Evolutionary conservation across 306 rosid genomes (phyloP).

Genomic region (Arachis stenosperma): DNA sequence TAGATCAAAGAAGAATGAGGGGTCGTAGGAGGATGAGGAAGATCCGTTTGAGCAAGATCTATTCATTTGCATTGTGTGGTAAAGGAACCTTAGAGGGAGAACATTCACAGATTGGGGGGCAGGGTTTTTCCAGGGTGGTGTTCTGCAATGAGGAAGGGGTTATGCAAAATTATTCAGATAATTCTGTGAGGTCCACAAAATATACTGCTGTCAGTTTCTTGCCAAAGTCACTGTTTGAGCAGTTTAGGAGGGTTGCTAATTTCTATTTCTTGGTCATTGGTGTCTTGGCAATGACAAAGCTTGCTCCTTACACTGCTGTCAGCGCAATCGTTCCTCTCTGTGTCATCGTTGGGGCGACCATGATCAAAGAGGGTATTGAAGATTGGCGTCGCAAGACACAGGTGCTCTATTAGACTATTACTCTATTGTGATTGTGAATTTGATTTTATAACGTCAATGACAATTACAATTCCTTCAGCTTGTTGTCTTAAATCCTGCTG

Average conservation of each 20-base stretch:
- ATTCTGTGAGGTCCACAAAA: slow-evolving; percentile 83
- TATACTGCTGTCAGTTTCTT: slow-evolving; percentile 77
- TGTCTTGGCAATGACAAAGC: slow-evolving; percentile 69
- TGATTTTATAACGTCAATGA: not conserved
- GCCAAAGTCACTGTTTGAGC: slow-evolving; percentile 96
- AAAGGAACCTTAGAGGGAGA: slow-evolving; percentile 59
- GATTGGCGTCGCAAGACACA: slow-evolving; percentile 86
- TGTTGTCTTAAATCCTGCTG: not conserved
- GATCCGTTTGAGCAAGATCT: slow-evolving; percentile 86
- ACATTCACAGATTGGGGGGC: slow-evolving; percentile 77
- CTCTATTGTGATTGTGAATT: slow-evolving; percentile 28
- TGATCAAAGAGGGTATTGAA: slow-evolving; percentile 86
- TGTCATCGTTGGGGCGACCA: slow-evolving; percentile 64
- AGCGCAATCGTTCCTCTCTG: slow-evolving; percentile 82
- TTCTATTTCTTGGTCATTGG: slow-evolving; percentile 87
- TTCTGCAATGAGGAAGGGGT: slow-evolving; percentile 67
- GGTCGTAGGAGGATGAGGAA: slow-evolving; percentile 55
- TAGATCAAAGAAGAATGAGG: slow-evolving; percentile 45
- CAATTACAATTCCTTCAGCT: slow-evolving; percentile 1
- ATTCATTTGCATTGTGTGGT: slow-evolving; percentile 71
- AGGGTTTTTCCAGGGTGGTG: slow-evolving; percentile 87
- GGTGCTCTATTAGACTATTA: slow-evolving; percentile 46
- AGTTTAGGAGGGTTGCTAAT: slow-evolving; percentile 96
- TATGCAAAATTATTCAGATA: slow-evolving; percentile 63
- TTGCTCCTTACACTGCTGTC: slow-evolving; percentile 85